phyloP scores from a whole-genome alignment of 805 yeast genomes.

The Zygoascus biomembranicola region DNA sequence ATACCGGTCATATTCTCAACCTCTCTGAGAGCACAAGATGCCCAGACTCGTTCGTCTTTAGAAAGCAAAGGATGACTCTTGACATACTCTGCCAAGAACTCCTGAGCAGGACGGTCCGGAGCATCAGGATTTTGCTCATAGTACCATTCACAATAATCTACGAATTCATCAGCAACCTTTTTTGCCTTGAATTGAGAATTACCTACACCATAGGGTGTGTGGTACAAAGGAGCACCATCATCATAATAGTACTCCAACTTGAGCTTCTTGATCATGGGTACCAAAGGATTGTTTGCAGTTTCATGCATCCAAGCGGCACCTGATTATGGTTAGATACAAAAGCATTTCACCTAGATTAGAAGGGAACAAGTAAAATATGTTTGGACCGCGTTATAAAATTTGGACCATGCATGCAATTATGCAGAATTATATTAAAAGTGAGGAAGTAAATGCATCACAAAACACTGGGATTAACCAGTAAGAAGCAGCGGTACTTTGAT shows the following conservation, averaged over 20 bases:
- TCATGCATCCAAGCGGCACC: slow-evolving; percentile 91
- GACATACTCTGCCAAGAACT: slow-evolving; percentile 18
- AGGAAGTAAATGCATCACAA: background rate
- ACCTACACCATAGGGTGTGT: slow-evolving; percentile 18
- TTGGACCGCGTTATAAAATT: background rate
- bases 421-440: background rate
- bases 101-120: slow-evolving; percentile 18
- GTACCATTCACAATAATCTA: slow-evolving; percentile 18
- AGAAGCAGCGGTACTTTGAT: background rate
- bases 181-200: slow-evolving; percentile 19
- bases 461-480: background rate
- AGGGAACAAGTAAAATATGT: background rate
- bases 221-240: slow-evolving; percentile 16
- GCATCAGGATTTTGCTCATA: slow-evolving; percentile 17
- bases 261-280: slow-evolving; percentile 27
- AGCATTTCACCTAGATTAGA: background rate
- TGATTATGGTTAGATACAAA: background rate
- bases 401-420: background rate
- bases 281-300: slow-evolving; percentile 53
- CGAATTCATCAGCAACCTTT: slow-evolving; percentile 20
- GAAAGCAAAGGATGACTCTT: slow-evolving; percentile 12
- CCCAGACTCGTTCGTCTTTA: slow-evolving; percentile 17
- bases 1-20: slow-evolving; percentile 16
- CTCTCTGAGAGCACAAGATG: slow-evolving; percentile 17
- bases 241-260: slow-evolving; percentile 17